These are phyloP conservation scores for Pichia phayaonensis DNA, from an alignment of 805 yeast species.

Conservation along the genomic window DNA sequence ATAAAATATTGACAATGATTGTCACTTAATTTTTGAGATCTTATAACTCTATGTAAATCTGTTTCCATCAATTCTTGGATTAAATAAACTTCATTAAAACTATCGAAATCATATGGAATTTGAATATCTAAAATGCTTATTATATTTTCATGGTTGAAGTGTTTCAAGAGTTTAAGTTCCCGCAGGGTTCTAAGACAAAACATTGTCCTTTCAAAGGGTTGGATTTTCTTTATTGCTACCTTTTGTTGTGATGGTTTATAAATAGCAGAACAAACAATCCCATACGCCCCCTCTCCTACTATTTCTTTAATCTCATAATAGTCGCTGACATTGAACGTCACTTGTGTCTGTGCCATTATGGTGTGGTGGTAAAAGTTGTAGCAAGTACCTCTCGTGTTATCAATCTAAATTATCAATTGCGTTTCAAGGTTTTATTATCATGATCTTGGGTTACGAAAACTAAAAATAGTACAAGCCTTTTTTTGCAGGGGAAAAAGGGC, in stretches of 20 bases:
- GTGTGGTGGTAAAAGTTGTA: neutral
- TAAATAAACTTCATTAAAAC: constrained; percentile 80
- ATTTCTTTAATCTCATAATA: constrained; percentile 80
- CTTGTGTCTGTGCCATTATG: constrained; percentile 18
- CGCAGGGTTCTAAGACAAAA: constrained; percentile 84
- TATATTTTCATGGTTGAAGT: constrained; percentile 91
- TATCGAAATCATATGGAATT: constrained; percentile 66
- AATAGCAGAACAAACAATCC: constrained; percentile 83
- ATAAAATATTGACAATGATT: constrained; percentile 92
- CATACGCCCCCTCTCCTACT: constrained; percentile 95
- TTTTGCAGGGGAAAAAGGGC: no score
- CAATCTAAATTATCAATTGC: no score
- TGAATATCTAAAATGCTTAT: constrained; percentile 86
- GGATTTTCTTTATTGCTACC: constrained; percentile 94
- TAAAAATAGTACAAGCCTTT: no score
- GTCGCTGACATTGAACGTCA: constrained; percentile 75
- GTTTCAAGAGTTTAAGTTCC: constrained; percentile 80
- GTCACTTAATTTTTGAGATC: constrained; percentile 77
- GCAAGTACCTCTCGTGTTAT: neutral
- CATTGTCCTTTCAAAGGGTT: constrained; percentile 85
- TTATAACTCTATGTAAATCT: constrained; percentile 72
- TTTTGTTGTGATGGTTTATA: constrained; percentile 79
- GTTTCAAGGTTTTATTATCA: no score
- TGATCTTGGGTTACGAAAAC: neutral
- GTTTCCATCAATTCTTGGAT: constrained; percentile 88